Conservation (phyloP, 129 eudicot species). For the Centrapalus pauciflorus region DNA sequence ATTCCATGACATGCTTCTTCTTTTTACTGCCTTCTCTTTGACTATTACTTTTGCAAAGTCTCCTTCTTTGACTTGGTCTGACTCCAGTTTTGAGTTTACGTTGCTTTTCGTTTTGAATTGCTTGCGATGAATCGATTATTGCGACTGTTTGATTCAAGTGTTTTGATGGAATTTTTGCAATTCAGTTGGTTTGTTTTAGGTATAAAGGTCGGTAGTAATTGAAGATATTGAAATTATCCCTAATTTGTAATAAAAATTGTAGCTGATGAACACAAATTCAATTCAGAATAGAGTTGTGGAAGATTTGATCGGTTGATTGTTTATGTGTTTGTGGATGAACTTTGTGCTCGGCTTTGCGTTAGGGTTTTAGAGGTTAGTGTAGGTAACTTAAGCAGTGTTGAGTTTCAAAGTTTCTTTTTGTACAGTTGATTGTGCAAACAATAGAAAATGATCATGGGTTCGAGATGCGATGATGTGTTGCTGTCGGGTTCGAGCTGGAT, state of each 20-base stretch:
- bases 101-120: background rate
- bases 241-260: background rate
- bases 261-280: background rate
- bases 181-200: background rate
- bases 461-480: too few species aligned
- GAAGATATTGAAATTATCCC: background rate
- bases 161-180: background rate
- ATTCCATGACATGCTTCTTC: background rate
- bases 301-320: slow-evolving; percentile 2
- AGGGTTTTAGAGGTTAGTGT: background rate
- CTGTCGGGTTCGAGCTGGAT: background rate
- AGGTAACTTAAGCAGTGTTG: slow-evolving; percentile 20
- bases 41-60: background rate
- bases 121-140: background rate
- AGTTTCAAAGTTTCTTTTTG: slow-evolving; percentile 14
- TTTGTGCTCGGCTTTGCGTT: background rate
- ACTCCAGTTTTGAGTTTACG: slow-evolving; percentile 13
- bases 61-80: slow-evolving; percentile 6
- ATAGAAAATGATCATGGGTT: background rate
- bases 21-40: background rate
- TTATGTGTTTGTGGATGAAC: background rate
- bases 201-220: background rate
- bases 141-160: background rate
- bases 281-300: background rate
- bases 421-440: slow-evolving; percentile 24